Evolutionary conservation across 257 asterid species (phyloP), one percentile per base, ranked within the genome.

Genomic region (Lithospermum erythrorhizon): DNA sequence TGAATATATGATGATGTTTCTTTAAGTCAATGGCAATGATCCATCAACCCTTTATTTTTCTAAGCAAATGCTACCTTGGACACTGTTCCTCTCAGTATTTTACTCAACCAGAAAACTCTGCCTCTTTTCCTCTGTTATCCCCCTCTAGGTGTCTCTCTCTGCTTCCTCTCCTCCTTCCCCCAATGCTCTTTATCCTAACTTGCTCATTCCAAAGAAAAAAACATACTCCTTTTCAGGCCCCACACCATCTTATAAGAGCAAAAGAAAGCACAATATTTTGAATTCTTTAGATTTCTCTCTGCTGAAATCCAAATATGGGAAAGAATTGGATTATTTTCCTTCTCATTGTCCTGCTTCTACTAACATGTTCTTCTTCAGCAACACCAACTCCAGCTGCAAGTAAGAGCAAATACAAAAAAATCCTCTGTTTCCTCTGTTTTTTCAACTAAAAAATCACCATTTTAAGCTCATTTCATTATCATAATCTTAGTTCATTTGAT

Each of bases 311-410:
- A 30, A 74, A 86, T n/a, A n/a, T 90, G 96, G 73, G 72, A 51
- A 87, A 70, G 65, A 78, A 71, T 35, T 25, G 62, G 70, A 25
- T 66, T 30, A 20, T 75, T 65, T 61, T 80, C 47, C 60, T 73
- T 47, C 65, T 79, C 14, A 47, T 74, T 62, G 55, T 82, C 55
- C 65, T 78, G 61, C 19, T 83, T 6, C 72, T 79, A 56, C 70
- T 81, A 47, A 69, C 71, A 69, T 86, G 78, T 21, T 75, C 74
- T 58, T 81, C 95, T 2, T 76, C 89, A 29, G 89, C 75, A 69
- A 73, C 96, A 27, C 95, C 90, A 62, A 76, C 86, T 1, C 94
- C 98, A n/a, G 88, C 84, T 69, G 84, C 90, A 48, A 88, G 98
- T 91, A 47, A 88, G 98, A 76, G 4, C 32, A 59, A 27, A 27